phyloP scores from a whole-genome alignment of 352 stramenopile genomes.

The Phytophthora ramorum region DNA sequence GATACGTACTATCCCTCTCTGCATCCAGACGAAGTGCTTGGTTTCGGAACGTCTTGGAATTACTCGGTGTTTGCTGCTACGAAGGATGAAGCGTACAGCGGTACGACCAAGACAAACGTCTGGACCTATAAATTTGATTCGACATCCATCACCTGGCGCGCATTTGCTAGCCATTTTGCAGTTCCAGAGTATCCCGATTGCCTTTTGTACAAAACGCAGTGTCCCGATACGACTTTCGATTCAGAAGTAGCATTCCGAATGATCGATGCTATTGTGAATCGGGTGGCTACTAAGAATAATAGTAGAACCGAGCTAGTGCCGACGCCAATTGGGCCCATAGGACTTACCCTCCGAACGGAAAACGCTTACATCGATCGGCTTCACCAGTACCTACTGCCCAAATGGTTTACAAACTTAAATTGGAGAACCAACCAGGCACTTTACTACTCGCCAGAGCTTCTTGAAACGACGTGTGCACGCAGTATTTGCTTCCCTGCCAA shows the following conservation, averaged over 20 bases:
- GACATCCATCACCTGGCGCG: conserved; percentile 37
- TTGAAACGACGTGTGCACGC: neutral
- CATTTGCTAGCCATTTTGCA: conserved; percentile 29
- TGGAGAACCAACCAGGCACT: conserved; percentile 41
- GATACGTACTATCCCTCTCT: conserved; percentile 22
- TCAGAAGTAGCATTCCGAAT: no score
- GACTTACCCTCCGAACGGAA: conserved; percentile 32
- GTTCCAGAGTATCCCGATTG: conserved; percentile 29
- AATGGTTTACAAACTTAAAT: conserved; percentile 34
- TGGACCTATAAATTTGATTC: conserved; percentile 55
- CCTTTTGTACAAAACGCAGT: no score
- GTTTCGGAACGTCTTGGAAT: conserved; percentile 40
- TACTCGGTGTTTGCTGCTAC: conserved; percentile 32
- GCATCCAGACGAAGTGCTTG: conserved; percentile 39
- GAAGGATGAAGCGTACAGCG: conserved; percentile 3
- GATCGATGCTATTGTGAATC: no score
- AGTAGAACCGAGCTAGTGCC: no score
- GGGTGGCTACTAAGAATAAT: no score
- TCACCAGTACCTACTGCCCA: conserved; percentile 48
- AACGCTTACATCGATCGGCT: conserved; percentile 45
- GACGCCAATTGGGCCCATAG: no score
- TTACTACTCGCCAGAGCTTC: conserved; percentile 34
- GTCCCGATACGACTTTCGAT: no score
- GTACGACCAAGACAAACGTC: no score
- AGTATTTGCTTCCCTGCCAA: conserved; percentile 34